Evolutionary conservation across 805 yeast genomes (phyloP).

Genomic region (Myxozyma vanderwaltii): DNA sequence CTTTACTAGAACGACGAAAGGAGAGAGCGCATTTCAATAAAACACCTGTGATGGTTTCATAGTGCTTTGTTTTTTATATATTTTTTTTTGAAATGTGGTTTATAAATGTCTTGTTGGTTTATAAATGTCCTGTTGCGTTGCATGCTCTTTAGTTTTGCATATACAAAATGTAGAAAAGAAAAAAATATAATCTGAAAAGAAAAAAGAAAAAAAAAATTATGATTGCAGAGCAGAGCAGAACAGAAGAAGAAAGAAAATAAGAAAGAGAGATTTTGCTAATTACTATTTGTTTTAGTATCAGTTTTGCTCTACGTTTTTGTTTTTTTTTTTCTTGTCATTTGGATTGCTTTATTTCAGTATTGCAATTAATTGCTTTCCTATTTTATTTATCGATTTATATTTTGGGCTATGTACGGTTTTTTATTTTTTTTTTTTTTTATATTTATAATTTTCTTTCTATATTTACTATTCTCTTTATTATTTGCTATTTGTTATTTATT

Average conservation of each 20-base stretch:
- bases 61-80: not conserved
- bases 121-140: not conserved
- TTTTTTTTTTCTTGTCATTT: not conserved
- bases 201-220: too few relatives aligned
- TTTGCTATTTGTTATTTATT: too few relatives aligned
- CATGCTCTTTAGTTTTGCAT: too few relatives aligned
- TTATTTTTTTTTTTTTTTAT: not conserved
- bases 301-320: too few relatives aligned
- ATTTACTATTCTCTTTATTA: too few relatives aligned
- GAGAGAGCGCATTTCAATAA: slow-evolving; percentile 43
- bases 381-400: not conserved
- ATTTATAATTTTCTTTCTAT: not conserved
- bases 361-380: not conserved
- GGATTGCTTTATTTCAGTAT: not conserved
- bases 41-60: slow-evolving; percentile 35
- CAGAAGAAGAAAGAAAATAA: too few relatives aligned
- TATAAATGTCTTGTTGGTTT: too few relatives aligned
- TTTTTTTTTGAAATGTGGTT: not conserved
- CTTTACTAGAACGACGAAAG: slow-evolving; percentile 57
- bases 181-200: too few relatives aligned
- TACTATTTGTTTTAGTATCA: too few relatives aligned
- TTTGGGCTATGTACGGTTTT: not conserved
- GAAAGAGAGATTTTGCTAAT: too few relatives aligned
- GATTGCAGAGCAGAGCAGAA: too few relatives aligned
- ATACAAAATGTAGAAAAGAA: too few relatives aligned